Conservation (phyloP, 1,284 basidiomycete species). For the Rhizopogon parksii region DNA sequence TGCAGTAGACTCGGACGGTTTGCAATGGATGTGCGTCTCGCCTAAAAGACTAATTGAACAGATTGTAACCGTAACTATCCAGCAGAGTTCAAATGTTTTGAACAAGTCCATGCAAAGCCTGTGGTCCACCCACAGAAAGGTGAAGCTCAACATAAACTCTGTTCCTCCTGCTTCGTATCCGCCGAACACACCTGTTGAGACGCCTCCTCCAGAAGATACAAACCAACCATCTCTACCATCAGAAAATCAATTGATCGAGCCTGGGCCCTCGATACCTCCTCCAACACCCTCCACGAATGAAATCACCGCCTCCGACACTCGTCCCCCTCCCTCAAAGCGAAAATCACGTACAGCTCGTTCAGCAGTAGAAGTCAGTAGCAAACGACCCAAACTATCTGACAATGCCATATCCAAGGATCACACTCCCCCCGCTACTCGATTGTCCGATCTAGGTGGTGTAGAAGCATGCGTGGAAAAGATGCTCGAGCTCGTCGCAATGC, state of each 20-base stretch:
- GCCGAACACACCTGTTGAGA: conserved; percentile 19
- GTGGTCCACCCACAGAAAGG: conserved; percentile 59
- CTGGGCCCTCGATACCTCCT: conserved; percentile 1
- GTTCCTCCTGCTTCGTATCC: conserved; percentile 14
- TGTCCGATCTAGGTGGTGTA: conserved; percentile 87
- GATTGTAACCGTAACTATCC: conserved; percentile 24
- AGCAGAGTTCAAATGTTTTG: conserved; percentile 62
- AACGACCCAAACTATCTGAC: conserved; percentile 38
- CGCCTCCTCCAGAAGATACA: conserved; percentile 22
- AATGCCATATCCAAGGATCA: conserved; percentile 41
- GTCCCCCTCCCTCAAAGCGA: conserved; percentile 39
- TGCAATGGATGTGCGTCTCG: neutral
- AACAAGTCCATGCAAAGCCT: conserved; percentile 73
- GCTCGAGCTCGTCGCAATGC: conserved; percentile 93
- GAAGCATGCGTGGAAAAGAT: conserved; percentile 85
- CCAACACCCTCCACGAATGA: neutral
- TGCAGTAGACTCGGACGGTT: too few species aligned
- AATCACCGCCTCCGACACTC: conserved; percentile 14
- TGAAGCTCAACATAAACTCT: conserved; percentile 62
- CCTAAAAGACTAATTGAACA: neutral
- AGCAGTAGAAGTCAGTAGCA: conserved; percentile 43
- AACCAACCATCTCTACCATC: conserved; percentile 6
- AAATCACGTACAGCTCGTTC: conserved; percentile 48
- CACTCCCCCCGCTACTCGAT: conserved; percentile 59
- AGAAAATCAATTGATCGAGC: conserved; percentile 8